Percentiles rank a stretch among this genome's conserved stretches.
Conservation (phyloP, 768 basidiomycete species). For the Rhizopogon roseolus region DNA sequence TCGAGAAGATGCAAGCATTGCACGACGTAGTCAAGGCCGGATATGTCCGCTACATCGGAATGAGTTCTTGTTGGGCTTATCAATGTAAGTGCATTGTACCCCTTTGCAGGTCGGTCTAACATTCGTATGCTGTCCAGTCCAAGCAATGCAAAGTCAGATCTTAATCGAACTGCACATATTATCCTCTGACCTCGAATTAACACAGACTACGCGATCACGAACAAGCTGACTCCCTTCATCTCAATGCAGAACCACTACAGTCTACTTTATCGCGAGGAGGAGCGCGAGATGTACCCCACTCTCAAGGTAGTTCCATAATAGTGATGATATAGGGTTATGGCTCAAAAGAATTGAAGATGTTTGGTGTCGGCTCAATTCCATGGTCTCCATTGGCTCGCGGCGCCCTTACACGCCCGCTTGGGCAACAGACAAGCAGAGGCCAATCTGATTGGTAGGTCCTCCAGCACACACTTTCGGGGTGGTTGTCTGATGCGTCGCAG, state of each 20-base stretch:
- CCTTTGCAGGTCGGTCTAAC: neutral
- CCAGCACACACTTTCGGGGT: neutral
- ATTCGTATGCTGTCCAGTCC: slow-evolving; percentile 18
- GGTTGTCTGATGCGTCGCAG: slow-evolving; percentile 11
- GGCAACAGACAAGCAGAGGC: slow-evolving; percentile 22
- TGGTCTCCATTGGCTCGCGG: slow-evolving; percentile 41
- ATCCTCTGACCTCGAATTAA: neutral
- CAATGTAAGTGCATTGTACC: slow-evolving; percentile 23
- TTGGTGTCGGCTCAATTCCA: slow-evolving; percentile 41
- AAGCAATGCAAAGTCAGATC: slow-evolving; percentile 34
- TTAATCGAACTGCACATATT: neutral
- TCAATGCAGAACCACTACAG: slow-evolving; percentile 63
- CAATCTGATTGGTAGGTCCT: slow-evolving; percentile 18
- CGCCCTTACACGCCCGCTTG: slow-evolving; percentile 28
- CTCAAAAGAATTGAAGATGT: slow-evolving; percentile 21
- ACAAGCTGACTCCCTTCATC: slow-evolving; percentile 49
- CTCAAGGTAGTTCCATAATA: slow-evolving; percentile 22
- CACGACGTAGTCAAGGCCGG: slow-evolving; percentile 48
- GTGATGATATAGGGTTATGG: neutral
- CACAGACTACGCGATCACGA: slow-evolving; percentile 34
- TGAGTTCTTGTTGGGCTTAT: slow-evolving; percentile 37
- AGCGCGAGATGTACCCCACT: slow-evolving; percentile 53
- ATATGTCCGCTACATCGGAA: slow-evolving; percentile 43
- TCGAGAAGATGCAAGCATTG: slow-evolving; percentile 38
- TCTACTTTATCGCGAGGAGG: slow-evolving; percentile 57